Percentiles rank a stretch among this genome's conserved stretches.
phyloP scores from a whole-genome alignment of 2,329 filamentous ascomycete genomes.

The Pyricularia sp. region DNA sequence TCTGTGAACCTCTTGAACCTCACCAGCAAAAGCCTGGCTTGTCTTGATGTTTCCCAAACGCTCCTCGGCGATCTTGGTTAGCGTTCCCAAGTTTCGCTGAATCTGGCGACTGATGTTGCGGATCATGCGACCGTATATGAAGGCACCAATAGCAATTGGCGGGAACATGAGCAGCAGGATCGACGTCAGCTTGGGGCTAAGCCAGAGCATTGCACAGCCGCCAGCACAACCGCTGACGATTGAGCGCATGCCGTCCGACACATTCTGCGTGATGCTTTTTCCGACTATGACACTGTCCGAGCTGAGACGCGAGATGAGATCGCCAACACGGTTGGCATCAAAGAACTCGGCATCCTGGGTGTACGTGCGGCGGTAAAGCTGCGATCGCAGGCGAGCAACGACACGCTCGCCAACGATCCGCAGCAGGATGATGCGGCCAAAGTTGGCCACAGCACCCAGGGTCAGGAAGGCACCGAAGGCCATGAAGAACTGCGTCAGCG shows the following conservation, averaged over 20 bases:
- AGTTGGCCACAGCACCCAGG: slow-evolving; percentile 82
- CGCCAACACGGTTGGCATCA: slow-evolving; percentile 92
- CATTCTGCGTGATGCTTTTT: slow-evolving; percentile 95
- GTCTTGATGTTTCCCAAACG: slow-evolving; percentile 95
- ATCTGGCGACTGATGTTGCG: slow-evolving; percentile 85
- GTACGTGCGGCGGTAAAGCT: slow-evolving; percentile 85
- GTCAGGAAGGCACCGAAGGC: slow-evolving; percentile 69
- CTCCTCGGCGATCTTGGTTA: slow-evolving; percentile 97
- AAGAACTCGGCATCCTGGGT: slow-evolving; percentile 99
- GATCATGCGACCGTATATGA: slow-evolving; percentile 84
- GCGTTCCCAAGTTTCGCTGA: slow-evolving; percentile 82
- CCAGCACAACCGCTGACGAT: slow-evolving; percentile 85
- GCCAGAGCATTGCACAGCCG: slow-evolving; percentile 90
- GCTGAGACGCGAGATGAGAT: slow-evolving; percentile 88
- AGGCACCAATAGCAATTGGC: slow-evolving; percentile 80
- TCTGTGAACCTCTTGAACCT: slow-evolving; percentile 78
- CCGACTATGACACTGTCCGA: slow-evolving; percentile 97
- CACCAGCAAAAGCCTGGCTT: slow-evolving; percentile 90
- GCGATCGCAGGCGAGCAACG: slow-evolving; percentile 78
- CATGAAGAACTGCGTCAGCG: slow-evolving; percentile 79
- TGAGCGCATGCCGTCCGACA: slow-evolving; percentile 90
- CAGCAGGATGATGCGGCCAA: slow-evolving; percentile 84
- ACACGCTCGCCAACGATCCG: slow-evolving; percentile 93
- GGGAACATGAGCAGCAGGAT: slow-evolving; percentile 82
- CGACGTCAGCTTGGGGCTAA: slow-evolving; percentile 82